A percentile compares a stretch with the other conserved stretches of the same genome.
These are phyloP conservation scores for Magnusiomyces fungicola DNA, from an alignment of 1,139 yeast species.

Conservation along the genomic window DNA sequence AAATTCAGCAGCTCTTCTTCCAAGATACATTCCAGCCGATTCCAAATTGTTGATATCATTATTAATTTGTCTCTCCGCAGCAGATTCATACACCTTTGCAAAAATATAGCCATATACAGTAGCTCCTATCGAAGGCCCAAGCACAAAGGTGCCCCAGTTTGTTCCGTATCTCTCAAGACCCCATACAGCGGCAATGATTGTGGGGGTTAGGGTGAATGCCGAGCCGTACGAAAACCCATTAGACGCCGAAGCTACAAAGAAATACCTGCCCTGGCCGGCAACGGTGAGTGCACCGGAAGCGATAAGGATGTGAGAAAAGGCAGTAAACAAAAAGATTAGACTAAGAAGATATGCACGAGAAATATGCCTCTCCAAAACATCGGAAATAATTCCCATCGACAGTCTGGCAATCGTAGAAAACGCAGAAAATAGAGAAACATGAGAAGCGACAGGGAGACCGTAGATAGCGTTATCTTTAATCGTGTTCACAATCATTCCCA, in stretches of 20 bases:
- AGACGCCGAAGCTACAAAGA: constrained; percentile 42
- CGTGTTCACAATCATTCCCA: constrained; percentile 51
- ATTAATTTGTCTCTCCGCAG: constrained; percentile 3
- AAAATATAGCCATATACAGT: constrained; percentile 62
- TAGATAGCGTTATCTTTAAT: constrained; percentile 24
- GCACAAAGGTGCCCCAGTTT: constrained; percentile 85
- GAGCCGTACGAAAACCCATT: constrained; percentile 80
- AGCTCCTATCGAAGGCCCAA: constrained; percentile 88
- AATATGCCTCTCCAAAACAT: constrained; percentile 31
- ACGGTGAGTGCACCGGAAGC: not conserved
- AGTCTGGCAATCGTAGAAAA: constrained; percentile 60
- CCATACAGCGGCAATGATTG: constrained; percentile 77
- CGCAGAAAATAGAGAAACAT: constrained; percentile 48
- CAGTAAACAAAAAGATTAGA: constrained; percentile 22
- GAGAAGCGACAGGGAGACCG: constrained; percentile 34
- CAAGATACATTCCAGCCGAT: not conserved
- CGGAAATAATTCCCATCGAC: constrained; percentile 59
- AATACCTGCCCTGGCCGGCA: constrained; percentile 16
- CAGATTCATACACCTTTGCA: constrained; percentile 47
- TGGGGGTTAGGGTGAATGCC: constrained; percentile 76
- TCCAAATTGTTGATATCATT: not conserved
- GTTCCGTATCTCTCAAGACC: constrained; percentile 87
- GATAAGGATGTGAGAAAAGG: constrained; percentile 23
- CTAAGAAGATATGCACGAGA: constrained; percentile 29
- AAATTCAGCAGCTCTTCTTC: not conserved